phyloP scores from a whole-genome alignment of 169 alveolate species.

The Perkinsus marinus region DNA sequence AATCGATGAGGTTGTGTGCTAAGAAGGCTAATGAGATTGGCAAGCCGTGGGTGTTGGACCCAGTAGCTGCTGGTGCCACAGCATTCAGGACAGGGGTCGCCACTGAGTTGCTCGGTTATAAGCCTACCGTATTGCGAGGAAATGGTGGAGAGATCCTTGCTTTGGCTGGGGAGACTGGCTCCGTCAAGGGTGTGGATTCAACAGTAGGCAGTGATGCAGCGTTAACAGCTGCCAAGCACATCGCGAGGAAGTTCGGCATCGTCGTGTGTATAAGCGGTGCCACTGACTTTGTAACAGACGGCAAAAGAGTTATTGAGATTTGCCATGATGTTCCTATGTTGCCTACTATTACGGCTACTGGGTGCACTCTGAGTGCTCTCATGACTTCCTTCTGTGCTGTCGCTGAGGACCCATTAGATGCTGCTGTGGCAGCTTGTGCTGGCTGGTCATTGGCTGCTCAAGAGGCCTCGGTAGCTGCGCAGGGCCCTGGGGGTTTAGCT shows the following conservation, averaged over 20 bases:
- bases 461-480: background rate
- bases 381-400: background rate
- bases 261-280: background rate
- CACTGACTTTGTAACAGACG: background rate
- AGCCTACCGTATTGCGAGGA: background rate
- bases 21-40: background rate
- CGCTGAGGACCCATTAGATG: background rate
- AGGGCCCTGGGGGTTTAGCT: background rate
- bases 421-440: background rate
- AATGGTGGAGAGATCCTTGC: constrained; percentile 3
- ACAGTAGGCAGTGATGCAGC: background rate
- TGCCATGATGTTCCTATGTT: background rate
- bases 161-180: background rate
- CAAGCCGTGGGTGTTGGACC: background rate
- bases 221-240: background rate
- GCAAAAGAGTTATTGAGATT: background rate
- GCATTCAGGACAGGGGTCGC: background rate
- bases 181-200: background rate
- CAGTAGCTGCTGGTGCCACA: background rate
- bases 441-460: background rate
- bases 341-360: background rate
- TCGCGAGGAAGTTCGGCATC: background rate
- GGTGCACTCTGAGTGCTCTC: background rate
- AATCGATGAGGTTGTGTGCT: background rate
- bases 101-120: background rate